phyloP scores from a whole-genome alignment of 768 basidiomycete species.

The Macrolepiota albuminosa region DNA sequence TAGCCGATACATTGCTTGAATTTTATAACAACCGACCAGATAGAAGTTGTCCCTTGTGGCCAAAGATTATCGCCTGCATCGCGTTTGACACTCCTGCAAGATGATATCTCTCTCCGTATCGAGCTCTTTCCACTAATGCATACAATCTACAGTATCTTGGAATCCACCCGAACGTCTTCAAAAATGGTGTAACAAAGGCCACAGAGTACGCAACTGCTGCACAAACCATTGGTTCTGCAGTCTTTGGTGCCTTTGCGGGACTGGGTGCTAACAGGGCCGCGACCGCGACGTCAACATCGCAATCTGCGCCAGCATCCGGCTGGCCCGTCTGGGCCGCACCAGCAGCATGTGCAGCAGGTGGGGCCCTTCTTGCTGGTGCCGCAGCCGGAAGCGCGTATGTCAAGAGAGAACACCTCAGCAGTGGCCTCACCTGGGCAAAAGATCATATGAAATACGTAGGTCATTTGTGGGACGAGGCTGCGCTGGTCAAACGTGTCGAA shows the following conservation, averaged over 20 bases:
- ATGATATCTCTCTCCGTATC: conserved; percentile 18
- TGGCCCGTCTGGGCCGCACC: conserved; percentile 66
- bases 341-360: conserved; percentile 65
- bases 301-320: conserved; percentile 20
- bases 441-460: conserved; percentile 92
- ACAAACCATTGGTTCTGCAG: conserved; percentile 53
- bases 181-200: conserved; percentile 74
- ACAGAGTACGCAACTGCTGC: conserved; percentile 66
- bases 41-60: conserved; percentile 71
- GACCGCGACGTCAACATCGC: conserved; percentile 25
- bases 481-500: conserved; percentile 57
- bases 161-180: conserved; percentile 81
- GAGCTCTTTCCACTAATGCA: conserved; percentile 1
- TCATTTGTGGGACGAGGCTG: conserved; percentile 76
- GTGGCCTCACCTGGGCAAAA: conserved; percentile 67
- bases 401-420: conserved; percentile 68
- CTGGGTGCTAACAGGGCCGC: conserved; percentile 41
- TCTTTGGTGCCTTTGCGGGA: conserved; percentile 53
- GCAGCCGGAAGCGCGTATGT: conserved; percentile 84
- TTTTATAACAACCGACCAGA: conserved; percentile 68
- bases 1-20: conserved; percentile 76
- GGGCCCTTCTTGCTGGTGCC: conserved; percentile 74
- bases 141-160: conserved; percentile 68
- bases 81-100: conserved; percentile 90
- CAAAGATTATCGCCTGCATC: conserved; percentile 76